Percentiles rank a stretch among this genome's conserved stretches.
These are phyloP conservation scores for Psilocybe cubensis DNA, from an alignment of 768 basidiomycete genomes.

Conservation along the genomic window DNA sequence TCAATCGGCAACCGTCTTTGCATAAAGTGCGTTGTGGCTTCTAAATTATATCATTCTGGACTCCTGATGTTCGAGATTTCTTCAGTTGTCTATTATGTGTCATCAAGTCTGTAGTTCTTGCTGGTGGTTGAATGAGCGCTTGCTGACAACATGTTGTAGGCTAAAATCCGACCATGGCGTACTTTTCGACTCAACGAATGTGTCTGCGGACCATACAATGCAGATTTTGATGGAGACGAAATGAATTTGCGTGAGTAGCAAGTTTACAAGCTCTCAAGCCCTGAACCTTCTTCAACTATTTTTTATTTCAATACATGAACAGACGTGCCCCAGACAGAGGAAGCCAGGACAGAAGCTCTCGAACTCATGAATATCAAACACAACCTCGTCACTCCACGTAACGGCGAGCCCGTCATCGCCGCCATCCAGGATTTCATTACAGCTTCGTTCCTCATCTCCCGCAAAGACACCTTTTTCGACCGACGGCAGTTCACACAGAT, in stretches of 20 bases:
- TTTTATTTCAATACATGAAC: too few relatives aligned
- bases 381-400: conserved; percentile 96
- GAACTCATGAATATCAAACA: conserved; percentile 97
- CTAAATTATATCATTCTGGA: not conserved
- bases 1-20: conserved; percentile 98
- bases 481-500: conserved; percentile 96
- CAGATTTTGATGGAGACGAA: conserved; percentile 99
- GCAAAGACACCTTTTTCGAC: conserved; percentile 91
- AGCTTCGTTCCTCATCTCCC: conserved; percentile 93
- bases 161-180: conserved; percentile 95
- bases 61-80: not conserved
- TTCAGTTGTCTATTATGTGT: conserved; percentile 95
- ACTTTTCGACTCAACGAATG: conserved; percentile 98
- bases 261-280: too few relatives aligned
- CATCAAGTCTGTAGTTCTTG: conserved; percentile 66
- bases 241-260: conserved; percentile 93
- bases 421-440: conserved; percentile 99
- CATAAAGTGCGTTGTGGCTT: conserved; percentile 69
- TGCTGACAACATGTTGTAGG: conserved; percentile 37
- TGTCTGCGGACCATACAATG: conserved; percentile 98
- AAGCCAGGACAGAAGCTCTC: conserved; percentile 94
- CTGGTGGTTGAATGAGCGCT: not conserved
- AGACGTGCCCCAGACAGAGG: conserved; percentile 99
- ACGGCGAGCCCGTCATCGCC: conserved; percentile 98
- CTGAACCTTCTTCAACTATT: too few relatives aligned